A percentile compares a stretch with the other conserved stretches of the same genome.
phyloP scores from a whole-genome alignment of 768 basidiomycete species.

The Kwoniella botswanensis region DNA sequence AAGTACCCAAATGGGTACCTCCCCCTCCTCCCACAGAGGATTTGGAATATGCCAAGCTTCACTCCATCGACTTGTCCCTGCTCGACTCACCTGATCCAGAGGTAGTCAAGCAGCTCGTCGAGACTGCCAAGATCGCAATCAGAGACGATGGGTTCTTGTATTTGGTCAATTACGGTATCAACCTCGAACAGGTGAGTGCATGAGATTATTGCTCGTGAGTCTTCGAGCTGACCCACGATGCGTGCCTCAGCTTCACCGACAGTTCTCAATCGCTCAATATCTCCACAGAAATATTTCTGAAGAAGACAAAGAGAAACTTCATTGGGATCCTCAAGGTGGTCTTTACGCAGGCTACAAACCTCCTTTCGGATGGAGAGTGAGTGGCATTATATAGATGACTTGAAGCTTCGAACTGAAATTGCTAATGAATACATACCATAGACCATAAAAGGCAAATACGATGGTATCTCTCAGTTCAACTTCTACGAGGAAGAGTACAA shows the following conservation, averaged over 20 bases:
- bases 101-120: slow-evolving; percentile 18
- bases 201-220: no score
- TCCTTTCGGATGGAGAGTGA: slow-evolving; percentile 23
- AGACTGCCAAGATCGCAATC: slow-evolving; percentile 24
- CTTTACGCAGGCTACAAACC: slow-evolving; percentile 30
- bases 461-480: slow-evolving; percentile 30
- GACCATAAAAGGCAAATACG: slow-evolving; percentile 18
- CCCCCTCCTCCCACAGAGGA: slow-evolving; percentile 10
- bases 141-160: slow-evolving; percentile 31
- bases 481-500: slow-evolving; percentile 24
- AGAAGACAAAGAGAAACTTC: slow-evolving; percentile 30
- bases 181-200: slow-evolving; percentile 19
- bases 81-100: slow-evolving; percentile 26
- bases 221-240: no score
- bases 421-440: not conserved
- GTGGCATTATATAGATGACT: slow-evolving; percentile 9
- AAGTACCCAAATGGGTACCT: slow-evolving; percentile 15
- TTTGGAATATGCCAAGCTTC: slow-evolving; percentile 24
- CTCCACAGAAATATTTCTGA: slow-evolving; percentile 22
- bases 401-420: not conserved
- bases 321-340: slow-evolving; percentile 27
- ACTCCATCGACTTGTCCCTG: slow-evolving; percentile 27
- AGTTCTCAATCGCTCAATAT: slow-evolving; percentile 30
- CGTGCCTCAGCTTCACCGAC: slow-evolving; percentile 34
- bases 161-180: slow-evolving; percentile 30